Base-by-base conservation (phyloP, 2,329 filamentous ascomycete genomes). In the Diaporthe australafricana region DNA sequence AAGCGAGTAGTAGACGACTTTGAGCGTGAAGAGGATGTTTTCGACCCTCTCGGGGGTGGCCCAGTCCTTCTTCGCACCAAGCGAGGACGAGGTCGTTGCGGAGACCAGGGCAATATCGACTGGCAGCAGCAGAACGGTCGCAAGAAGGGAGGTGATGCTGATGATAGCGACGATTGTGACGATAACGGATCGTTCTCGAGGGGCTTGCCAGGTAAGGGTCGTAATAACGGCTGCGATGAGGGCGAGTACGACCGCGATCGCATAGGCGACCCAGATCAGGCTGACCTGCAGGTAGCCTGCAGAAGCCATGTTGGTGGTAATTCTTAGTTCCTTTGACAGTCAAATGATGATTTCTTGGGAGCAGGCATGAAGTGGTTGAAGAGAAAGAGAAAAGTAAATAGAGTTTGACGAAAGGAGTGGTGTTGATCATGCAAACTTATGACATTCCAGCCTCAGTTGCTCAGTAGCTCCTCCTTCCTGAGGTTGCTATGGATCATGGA, bases 61-160 rank as follows among this genome's bases (percentile, higher is more conserved):
- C 96, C 96, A 99, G 77, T 96, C 92, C 82, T 98, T 98, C 85
- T 97, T 97, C 62, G 88, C 88, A 72, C 96, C 96, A 42, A 92
- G 86, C 62, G 90, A 89, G 7, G 92, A 89, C 70, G 91, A 91
- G 17, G 91, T 92, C 0, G 96, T 99, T 8, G 95, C 94, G 2
- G 96, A 98, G 60, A 98, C 93, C 76, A 99, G 89, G 14, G 96
- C 96, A 76, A 98, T 94, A 81, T 99, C 96, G 81, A 98, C 96
- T 30, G 96, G 96, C 35, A 98, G 90, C 27, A 99, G 89, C 42
- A 99, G 89, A 35, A 98, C 92, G 1, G 96, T 99, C 17, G 96
- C 96, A 69, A 99, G 90, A 38, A 99, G 89, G 11, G 93, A 89
- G 12, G 95, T 95, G 56, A 98, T 88, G 70, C 95, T 96, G 82